Base-by-base conservation (phyloP, 208 protist species). In the Endotrypanum monterogeii region DNA sequence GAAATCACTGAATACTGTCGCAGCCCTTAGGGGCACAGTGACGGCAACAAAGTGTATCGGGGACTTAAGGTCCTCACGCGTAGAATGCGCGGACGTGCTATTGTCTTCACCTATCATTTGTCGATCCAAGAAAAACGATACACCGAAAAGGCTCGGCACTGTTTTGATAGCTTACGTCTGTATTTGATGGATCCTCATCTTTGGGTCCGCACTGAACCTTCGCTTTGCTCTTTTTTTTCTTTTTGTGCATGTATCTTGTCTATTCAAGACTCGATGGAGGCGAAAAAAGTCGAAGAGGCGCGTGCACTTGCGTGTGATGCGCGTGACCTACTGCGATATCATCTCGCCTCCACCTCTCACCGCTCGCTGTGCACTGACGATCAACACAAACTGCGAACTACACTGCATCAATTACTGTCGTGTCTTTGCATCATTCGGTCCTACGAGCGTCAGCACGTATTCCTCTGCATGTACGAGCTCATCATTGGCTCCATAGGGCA, bases 371-470 rank as follows among this genome's bases (percentile, higher is more conserved):
- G 54, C 57, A 28, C 25, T 18, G 48, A 60, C 3, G 66, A 57
- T 20, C 63, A 46, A 9, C n/a, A 14, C 16, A 39, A 66, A 23
- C 56, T 89, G 35, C 74, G 74, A 32, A 37, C 62, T 8, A 25
- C 41, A 18, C 73, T 85, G 46, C 70, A 69, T 16, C 67, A 71
- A 23, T 72, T 89, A 8, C 74, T 83, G 2, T 79, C 81, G 5
- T 85, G 78, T 52, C 75, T 89, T 39, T 76, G 70, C 37, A 83
- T 89, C 54, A 51, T 89, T 23, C 78, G 69, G 23, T 78, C 74
- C 16, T 84, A 75, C 39, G 84, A 86, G 48, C 72, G 48, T 1
- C 62, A 74, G 44, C 50, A 71, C n/a, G 39, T 52, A 14, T 67
- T 61, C 54, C 70, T 63, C 23, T 55, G 54, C 41, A 67, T 60